Evolutionary conservation across 2,329 filamentous ascomycete species (phyloP).

Genomic region (Escovopsis sp.): DNA sequence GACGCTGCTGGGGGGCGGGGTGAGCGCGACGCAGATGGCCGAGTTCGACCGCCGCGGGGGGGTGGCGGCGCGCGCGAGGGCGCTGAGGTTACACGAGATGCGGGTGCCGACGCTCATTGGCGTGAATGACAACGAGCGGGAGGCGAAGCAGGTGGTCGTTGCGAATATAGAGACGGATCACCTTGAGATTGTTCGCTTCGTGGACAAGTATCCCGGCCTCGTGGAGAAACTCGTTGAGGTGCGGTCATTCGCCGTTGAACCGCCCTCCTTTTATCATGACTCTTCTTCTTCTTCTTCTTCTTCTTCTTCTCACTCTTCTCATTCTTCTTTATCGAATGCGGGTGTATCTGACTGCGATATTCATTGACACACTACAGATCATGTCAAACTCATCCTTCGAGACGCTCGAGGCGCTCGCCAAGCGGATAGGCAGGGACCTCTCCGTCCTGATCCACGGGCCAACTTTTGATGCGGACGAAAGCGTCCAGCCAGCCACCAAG

Average conservation of each 20-base stretch:
- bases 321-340: too few relatives aligned
- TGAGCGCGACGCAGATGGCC: constrained; percentile 34
- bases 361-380: constrained; percentile 20
- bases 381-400: constrained; percentile 44
- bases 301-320: too few relatives aligned
- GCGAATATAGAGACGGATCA: constrained; percentile 48
- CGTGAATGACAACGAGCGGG: constrained; percentile 56
- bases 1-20: constrained; percentile 47
- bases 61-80: constrained; percentile 15
- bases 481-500: too few relatives aligned
- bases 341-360: background rate
- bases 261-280: too few relatives aligned
- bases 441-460: constrained; percentile 22
- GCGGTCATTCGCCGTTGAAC: too few relatives aligned
- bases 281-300: too few relatives aligned
- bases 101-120: constrained; percentile 55
- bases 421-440: constrained; percentile 31
- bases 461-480: constrained; percentile 5
- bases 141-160: constrained; percentile 50
- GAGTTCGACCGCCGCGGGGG: constrained; percentile 20
- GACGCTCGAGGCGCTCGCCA: constrained; percentile 47
- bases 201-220: too few relatives aligned
- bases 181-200: constrained; percentile 20
- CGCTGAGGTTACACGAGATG: constrained; percentile 39
- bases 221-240: too few relatives aligned